phyloP scores from a whole-genome alignment of 176 grass and related monocot genomes.

The Zea luxurians region DNA sequence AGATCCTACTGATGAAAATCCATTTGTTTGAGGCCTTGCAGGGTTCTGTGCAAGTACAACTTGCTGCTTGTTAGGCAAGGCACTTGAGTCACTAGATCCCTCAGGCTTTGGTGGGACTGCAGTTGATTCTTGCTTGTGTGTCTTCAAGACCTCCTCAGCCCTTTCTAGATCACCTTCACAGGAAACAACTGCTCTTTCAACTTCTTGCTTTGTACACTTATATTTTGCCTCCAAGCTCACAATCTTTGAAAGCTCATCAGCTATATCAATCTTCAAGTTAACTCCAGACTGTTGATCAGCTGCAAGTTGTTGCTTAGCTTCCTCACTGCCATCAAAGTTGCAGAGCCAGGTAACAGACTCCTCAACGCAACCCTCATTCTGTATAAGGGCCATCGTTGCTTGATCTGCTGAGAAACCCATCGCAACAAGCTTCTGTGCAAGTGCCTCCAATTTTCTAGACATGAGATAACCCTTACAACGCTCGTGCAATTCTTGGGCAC shows the following conservation, averaged over 20 bases:
- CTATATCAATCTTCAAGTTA: slow-evolving; percentile 94
- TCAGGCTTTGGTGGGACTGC: slow-evolving; percentile 41
- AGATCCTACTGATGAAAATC: slow-evolving; percentile 39
- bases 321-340: slow-evolving; percentile 80
- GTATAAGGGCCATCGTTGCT: slow-evolving; percentile 95
- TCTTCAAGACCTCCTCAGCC: slow-evolving; percentile 78
- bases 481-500: slow-evolving; percentile 90
- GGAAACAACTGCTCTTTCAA: slow-evolving; percentile 95
- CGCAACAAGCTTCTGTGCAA: slow-evolving; percentile 78
- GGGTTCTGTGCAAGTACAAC: slow-evolving; percentile 43
- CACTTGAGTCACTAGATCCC: slow-evolving; percentile 53
- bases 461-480: slow-evolving; percentile 93
- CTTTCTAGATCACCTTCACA: slow-evolving; percentile 89
- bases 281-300: slow-evolving; percentile 55
- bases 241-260: slow-evolving; percentile 77
- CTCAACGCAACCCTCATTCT: slow-evolving; percentile 88
- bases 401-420: slow-evolving; percentile 96
- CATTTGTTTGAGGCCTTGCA: slow-evolving; percentile 64
- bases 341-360: slow-evolving; percentile 90
- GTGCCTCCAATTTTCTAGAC: slow-evolving; percentile 84
- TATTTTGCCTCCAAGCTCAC: slow-evolving; percentile 69
- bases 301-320: slow-evolving; percentile 70
- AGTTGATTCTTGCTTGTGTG: slow-evolving; percentile 73
- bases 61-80: slow-evolving; percentile 59
- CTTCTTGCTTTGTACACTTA: slow-evolving; percentile 88